Percentiles rank a stretch among this genome's conserved stretches.
Conservation (phyloP, 257 asterid genomes). For the Solanum habrochaites region DNA sequence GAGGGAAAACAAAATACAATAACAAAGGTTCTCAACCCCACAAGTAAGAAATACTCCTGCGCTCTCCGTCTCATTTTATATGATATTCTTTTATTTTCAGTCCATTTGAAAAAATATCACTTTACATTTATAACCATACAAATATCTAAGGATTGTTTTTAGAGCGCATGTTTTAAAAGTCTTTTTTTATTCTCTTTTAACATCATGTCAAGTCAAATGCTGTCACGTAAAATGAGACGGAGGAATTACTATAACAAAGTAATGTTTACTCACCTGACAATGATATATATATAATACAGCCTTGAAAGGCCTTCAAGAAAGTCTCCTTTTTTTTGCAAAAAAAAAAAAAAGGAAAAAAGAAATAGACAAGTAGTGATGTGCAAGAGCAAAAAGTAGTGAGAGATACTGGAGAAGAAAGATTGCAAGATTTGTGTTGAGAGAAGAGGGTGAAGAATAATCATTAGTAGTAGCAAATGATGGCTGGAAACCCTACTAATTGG, state of each 20-base stretch:
- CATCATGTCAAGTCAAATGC: neutral
- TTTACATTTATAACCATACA: too few species aligned
- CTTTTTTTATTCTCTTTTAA: too few species aligned
- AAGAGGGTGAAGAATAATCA: neutral
- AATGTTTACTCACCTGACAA: constrained; percentile 17
- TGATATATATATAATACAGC: constrained; percentile 8
- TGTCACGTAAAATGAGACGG: neutral
- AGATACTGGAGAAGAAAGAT: neutral
- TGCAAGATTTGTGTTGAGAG: neutral
- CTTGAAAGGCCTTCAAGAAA: constrained; percentile 21
- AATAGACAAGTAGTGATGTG: neutral
- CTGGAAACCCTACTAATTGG: constrained; percentile 66
- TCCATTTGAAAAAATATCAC: too few species aligned
- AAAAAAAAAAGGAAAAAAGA: neutral
- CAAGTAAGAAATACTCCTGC: constrained; percentile 31
- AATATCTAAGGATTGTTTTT: too few species aligned
- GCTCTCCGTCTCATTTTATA: neutral
- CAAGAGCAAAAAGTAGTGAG: neutral
- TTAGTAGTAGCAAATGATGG: constrained; percentile 42
- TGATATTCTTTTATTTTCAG: too few species aligned
- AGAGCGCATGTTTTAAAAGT: neutral
- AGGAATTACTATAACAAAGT: neutral
- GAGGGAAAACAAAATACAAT: constrained; percentile 13
- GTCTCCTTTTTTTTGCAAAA: constrained; percentile 4
- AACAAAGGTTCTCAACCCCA: constrained; percentile 26